These are phyloP conservation scores for Thelephora terrestris DNA, from an alignment of 1,284 basidiomycete species.

Conservation along the genomic window DNA sequence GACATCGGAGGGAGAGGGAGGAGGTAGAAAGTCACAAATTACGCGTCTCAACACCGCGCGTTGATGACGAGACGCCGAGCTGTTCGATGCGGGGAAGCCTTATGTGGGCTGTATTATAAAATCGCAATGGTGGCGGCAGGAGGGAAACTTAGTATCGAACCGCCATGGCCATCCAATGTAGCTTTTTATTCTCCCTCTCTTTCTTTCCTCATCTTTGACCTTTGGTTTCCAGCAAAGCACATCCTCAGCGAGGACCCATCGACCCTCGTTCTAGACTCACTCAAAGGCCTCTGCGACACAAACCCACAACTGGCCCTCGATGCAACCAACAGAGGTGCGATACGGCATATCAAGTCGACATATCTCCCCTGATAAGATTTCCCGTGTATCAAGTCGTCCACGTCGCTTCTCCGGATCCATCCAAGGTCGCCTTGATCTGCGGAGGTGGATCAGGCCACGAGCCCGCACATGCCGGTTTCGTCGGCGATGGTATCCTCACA, in stretches of 20 bases:
- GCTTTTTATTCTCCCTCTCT: neutral
- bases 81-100: no score
- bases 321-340: slow-evolving; percentile 48
- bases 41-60: neutral
- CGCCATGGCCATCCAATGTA: slow-evolving; percentile 17
- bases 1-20: neutral
- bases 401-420: slow-evolving; percentile 41
- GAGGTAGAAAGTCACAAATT: neutral
- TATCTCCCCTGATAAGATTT: neutral
- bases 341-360: neutral
- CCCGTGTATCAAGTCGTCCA: slow-evolving; percentile 43
- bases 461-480: slow-evolving; percentile 77
- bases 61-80: neutral
- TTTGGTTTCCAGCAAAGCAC: slow-evolving; percentile 46
- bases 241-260: slow-evolving; percentile 55
- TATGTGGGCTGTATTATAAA: no score
- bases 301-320: slow-evolving; percentile 70
- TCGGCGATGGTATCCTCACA: slow-evolving; percentile 72
- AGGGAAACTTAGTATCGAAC: no score
- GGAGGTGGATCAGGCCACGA: slow-evolving; percentile 92
- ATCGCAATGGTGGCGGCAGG: no score
- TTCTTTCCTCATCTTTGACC: slow-evolving; percentile 1
- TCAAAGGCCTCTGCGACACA: slow-evolving; percentile 59
- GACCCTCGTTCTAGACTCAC: slow-evolving; percentile 66
- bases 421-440: slow-evolving; percentile 75